Conservation (phyloP, 306 rosid species). For the Luffa aegyptiaca region DNA sequence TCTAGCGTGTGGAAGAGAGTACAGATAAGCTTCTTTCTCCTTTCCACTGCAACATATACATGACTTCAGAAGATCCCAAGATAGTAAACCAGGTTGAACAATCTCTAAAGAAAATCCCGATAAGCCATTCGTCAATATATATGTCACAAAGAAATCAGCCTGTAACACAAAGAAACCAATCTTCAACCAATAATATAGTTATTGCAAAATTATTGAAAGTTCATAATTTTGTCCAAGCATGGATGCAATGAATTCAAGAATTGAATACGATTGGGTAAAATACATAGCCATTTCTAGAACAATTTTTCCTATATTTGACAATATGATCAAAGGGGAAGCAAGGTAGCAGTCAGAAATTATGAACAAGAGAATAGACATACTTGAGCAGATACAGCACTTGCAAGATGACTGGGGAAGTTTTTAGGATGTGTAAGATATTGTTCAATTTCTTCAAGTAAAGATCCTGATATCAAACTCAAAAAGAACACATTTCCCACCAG, state of each 20-base stretch:
- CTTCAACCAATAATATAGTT: background rate
- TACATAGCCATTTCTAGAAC: background rate
- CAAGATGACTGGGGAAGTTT: slow-evolving; percentile 59
- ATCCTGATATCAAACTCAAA: slow-evolving; percentile 76
- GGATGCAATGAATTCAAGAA: background rate
- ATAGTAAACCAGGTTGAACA: slow-evolving; percentile 75
- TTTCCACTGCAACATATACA: slow-evolving; percentile 23
- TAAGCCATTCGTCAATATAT: slow-evolving; percentile 74
- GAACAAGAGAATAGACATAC: slow-evolving; percentile 33
- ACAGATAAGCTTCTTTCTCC: slow-evolving; percentile 53
- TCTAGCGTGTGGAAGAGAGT: slow-evolving; percentile 63
- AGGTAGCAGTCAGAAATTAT: background rate
- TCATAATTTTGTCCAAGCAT: background rate
- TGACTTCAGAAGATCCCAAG: slow-evolving; percentile 49
- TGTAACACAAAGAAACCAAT: slow-evolving; percentile 23
- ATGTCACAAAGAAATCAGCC: slow-evolving; percentile 94
- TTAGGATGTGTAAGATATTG: slow-evolving; percentile 55
- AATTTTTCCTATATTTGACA: background rate
- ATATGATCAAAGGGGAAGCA: background rate
- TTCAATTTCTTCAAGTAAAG: slow-evolving; percentile 74
- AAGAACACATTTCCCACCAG: slow-evolving; percentile 88
- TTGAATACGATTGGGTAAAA: background rate
- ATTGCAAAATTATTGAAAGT: background rate
- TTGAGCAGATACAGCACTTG: slow-evolving; percentile 70
- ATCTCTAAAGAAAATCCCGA: slow-evolving; percentile 85